These are phyloP conservation scores for Actinomortierella wolfii DNA, from an alignment of 371 early-diverging fungal genomes.

Conservation along the genomic window DNA sequence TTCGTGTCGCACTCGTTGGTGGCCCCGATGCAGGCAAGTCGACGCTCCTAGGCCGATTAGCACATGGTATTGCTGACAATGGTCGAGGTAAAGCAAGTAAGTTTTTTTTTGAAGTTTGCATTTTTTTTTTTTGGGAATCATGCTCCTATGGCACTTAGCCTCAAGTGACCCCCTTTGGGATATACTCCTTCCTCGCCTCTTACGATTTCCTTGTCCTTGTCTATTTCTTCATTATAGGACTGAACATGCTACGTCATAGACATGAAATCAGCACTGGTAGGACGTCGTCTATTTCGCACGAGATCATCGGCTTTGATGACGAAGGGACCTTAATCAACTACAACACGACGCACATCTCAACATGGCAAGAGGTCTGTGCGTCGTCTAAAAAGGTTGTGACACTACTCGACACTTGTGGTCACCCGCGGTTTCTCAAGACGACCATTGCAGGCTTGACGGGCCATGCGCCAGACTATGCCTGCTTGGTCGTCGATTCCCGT, in stretches of 20 bases:
- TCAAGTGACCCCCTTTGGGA: too few relatives aligned
- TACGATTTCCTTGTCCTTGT: background rate
- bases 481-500: slow-evolving; percentile 87
- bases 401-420: slow-evolving; percentile 92
- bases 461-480: slow-evolving; percentile 87
- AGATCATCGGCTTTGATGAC: slow-evolving; percentile 83
- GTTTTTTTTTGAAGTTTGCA: too few relatives aligned
- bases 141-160: too few relatives aligned
- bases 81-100: slow-evolving; percentile 82
- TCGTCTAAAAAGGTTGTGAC: slow-evolving; percentile 80
- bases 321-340: slow-evolving; percentile 62
- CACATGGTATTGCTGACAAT: slow-evolving; percentile 85
- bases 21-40: slow-evolving; percentile 87
- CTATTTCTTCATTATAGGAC: slow-evolving; percentile 35
- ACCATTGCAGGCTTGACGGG: slow-evolving; percentile 91
- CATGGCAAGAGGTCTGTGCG: slow-evolving; percentile 85
- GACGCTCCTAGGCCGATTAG: slow-evolving; percentile 81
- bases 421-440: slow-evolving; percentile 89
- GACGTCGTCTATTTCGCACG: slow-evolving; percentile 87
- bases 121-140: too few relatives aligned
- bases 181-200: too few relatives aligned
- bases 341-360: slow-evolving; percentile 63
- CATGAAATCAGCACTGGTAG: slow-evolving; percentile 92
- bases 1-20: slow-evolving; percentile 84
- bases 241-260: slow-evolving; percentile 84